A percentile compares a stretch with the other conserved stretches of the same genome.
Evolutionary conservation across 805 yeast species (phyloP).

Genomic region (Schwanniomyces sp.): DNA sequence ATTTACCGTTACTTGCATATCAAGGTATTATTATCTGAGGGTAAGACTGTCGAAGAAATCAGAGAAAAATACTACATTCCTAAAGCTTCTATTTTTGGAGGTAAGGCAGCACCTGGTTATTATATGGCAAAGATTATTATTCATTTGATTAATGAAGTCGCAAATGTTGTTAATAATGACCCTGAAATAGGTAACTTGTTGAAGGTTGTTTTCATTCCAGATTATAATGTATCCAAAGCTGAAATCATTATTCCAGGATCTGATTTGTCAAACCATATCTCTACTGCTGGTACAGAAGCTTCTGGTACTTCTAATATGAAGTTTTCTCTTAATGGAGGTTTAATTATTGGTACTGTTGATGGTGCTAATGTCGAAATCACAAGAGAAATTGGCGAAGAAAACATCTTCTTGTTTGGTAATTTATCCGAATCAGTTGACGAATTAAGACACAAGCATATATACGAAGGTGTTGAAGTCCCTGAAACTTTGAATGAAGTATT

Average conservation of each 20-base stretch:
- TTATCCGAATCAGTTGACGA: constrained; percentile 88
- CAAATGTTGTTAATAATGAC: constrained; percentile 78
- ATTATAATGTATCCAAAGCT: constrained; percentile 92
- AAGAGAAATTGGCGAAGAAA: constrained; percentile 90
- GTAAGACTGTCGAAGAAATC: constrained; percentile 37
- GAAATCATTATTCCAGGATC: constrained; percentile 89
- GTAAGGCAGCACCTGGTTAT: constrained; percentile 97
- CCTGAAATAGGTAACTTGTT: constrained; percentile 69
- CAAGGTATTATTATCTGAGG: constrained; percentile 61
- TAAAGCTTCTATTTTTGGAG: constrained; percentile 83
- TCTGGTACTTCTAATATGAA: constrained; percentile 97
- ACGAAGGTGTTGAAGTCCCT: constrained; percentile 60
- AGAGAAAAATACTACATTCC: constrained; percentile 68
- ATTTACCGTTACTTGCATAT: constrained; percentile 78
- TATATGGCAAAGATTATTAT: constrained; percentile 92
- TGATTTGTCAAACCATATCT: constrained; percentile 88
- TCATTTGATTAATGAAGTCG: constrained; percentile 79
- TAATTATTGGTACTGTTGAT: constrained; percentile 92
- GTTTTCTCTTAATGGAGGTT: constrained; percentile 90
- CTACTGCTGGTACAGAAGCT: constrained; percentile 97
- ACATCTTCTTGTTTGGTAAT: constrained; percentile 88
- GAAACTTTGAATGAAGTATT: constrained; percentile 63
- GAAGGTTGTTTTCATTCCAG: constrained; percentile 87
- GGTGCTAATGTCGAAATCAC: constrained; percentile 97
- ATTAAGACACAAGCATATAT: constrained; percentile 71